Evolutionary conservation across 2,329 filamentous ascomycete genomes (phyloP).

Genomic region (Ilyonectria sp.): DNA sequence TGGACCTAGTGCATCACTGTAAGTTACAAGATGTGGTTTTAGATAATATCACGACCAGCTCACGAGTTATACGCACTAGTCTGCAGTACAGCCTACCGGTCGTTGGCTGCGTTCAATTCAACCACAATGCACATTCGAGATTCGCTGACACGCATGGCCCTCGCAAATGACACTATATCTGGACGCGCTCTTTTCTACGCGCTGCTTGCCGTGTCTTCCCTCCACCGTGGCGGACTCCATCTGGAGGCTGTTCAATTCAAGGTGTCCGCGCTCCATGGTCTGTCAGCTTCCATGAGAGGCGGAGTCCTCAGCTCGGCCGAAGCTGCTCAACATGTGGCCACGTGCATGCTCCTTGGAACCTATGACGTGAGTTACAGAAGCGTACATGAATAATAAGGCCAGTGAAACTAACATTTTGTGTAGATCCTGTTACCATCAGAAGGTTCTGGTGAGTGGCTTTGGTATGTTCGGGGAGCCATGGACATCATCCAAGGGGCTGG

Average conservation of each 20-base stretch:
- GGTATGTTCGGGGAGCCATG: conserved; percentile 37
- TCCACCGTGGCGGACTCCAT: conserved; percentile 27
- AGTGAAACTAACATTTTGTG: background rate
- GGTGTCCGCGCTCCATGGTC: conserved; percentile 29
- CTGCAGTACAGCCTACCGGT: conserved; percentile 25
- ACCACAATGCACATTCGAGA: conserved; percentile 29
- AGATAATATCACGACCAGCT: background rate
- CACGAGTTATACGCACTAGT: conserved; percentile 21
- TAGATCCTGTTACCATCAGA: conserved; percentile 36
- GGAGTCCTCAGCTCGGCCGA: background rate
- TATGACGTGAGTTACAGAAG: conserved; percentile 33
- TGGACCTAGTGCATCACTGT: conserved; percentile 37
- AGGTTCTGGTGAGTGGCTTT: conserved; percentile 41
- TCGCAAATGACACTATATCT: conserved; percentile 1
- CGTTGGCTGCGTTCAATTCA: conserved; percentile 30
- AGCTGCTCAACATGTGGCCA: conserved; percentile 39
- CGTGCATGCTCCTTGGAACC: conserved; percentile 40
- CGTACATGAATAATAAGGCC: no score
- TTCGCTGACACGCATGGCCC: conserved; percentile 27
- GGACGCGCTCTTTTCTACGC: conserved; percentile 35
- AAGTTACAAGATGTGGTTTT: background rate
- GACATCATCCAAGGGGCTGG: conserved; percentile 32
- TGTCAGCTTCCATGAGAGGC: conserved; percentile 18
- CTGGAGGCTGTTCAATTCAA: conserved; percentile 34
- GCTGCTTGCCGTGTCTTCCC: conserved; percentile 36